These are phyloP conservation scores for Nakazawaea wickerhamii DNA, from an alignment of 805 yeast species.

Conservation along the genomic window DNA sequence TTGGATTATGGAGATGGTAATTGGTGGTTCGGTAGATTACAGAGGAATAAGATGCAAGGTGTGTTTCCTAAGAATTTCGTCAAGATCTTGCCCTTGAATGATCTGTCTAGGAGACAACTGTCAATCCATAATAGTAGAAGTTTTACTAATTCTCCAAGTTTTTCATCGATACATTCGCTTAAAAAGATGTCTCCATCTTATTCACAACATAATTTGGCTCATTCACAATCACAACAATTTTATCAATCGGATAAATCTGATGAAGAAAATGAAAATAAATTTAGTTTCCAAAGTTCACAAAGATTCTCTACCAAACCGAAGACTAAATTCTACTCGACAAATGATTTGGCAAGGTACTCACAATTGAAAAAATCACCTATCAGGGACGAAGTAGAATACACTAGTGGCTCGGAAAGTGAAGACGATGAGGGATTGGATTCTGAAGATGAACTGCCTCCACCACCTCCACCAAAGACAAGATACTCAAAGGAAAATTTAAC, in stretches of 20 bases:
- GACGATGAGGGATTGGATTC: conserved; percentile 12
- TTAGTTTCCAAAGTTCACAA: conserved; percentile 3
- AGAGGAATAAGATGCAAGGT: conserved; percentile 79
- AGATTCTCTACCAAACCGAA: not conserved
- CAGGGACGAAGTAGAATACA: conserved; percentile 1
- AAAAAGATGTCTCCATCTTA: conserved; percentile 7
- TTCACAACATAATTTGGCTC: conserved; percentile 1
- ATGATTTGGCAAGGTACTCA: conserved; percentile 2
- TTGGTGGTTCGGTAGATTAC: conserved; percentile 85
- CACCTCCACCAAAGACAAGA: conserved; percentile 33
- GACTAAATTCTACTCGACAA: conserved; percentile 4
- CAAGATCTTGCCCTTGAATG: conserved; percentile 37
- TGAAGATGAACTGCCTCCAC: conserved; percentile 24
- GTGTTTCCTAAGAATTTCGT: conserved; percentile 87
- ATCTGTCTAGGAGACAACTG: conserved; percentile 19
- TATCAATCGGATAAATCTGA: not conserved
- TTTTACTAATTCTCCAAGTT: conserved; percentile 12
- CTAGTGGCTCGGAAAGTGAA: not conserved
- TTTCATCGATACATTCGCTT: conserved; percentile 17
- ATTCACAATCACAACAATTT: conserved; percentile 4
- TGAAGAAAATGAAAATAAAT: not conserved
- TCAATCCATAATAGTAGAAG: conserved; percentile 13
- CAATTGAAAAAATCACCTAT: not conserved
- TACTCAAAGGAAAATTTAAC: conserved; percentile 13
- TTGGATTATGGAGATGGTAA: conserved; percentile 71